These are phyloP conservation scores for Globisporangium solare DNA, from an alignment of 352 stramenopile species.

Conservation along the genomic window DNA sequence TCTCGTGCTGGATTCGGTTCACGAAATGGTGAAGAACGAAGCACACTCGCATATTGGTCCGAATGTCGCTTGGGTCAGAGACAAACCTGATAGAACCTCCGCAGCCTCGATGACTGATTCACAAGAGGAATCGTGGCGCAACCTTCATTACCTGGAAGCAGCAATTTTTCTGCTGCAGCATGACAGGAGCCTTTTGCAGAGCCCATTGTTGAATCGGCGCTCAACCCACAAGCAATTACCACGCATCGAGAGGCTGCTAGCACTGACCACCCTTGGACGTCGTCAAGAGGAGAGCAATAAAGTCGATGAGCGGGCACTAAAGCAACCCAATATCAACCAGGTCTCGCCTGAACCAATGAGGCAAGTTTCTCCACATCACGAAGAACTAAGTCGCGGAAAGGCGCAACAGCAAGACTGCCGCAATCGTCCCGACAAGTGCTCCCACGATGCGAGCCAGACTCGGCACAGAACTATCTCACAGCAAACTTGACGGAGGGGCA, in stretches of 20 bases:
- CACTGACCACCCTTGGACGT: not conserved
- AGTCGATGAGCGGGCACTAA: not conserved
- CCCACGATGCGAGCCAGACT: not conserved
- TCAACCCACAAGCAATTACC: not conserved
- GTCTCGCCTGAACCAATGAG: not conserved
- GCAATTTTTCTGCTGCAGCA: not conserved
- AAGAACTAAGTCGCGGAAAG: not conserved
- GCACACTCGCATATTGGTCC: not conserved
- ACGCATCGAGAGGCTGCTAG: not conserved
- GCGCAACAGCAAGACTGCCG: not conserved
- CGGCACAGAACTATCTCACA: no score
- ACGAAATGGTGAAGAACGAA: not conserved
- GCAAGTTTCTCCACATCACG: no score
- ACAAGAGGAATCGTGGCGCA: not conserved
- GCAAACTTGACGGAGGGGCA: no score
- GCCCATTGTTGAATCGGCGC: not conserved
- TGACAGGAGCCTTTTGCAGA: not conserved
- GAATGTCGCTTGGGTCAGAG: not conserved
- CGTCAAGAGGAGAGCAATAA: not conserved
- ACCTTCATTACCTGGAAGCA: conserved; percentile 2
- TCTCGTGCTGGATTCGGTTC: not conserved
- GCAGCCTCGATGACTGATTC: not conserved
- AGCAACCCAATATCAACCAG: not conserved
- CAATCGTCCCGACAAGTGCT: not conserved
- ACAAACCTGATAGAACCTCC: not conserved